Conservation (phyloP, 768 basidiomycete genomes). For the Saitozyma podzolica region DNA sequence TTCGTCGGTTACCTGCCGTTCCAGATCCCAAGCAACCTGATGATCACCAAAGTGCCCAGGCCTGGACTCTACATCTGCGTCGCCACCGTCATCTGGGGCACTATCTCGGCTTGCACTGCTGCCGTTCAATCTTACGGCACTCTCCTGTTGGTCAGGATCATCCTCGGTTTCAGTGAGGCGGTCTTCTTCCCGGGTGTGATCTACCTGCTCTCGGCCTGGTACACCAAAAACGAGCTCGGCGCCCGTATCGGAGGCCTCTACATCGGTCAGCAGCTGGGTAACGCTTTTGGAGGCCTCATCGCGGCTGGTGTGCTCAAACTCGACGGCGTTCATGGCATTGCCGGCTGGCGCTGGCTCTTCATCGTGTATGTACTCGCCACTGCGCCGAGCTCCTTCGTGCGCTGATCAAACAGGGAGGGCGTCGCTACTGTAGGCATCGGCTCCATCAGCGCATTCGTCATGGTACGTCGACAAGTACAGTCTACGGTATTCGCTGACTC, state of each 20-base stretch:
- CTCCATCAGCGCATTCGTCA: slow-evolving; percentile 9
- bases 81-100: slow-evolving; percentile 30
- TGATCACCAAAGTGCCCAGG: slow-evolving; percentile 32
- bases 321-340: slow-evolving; percentile 37
- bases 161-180: slow-evolving; percentile 32
- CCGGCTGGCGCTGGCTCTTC: slow-evolving; percentile 49
- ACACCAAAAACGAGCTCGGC: slow-evolving; percentile 37
- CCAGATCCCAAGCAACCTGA: slow-evolving; percentile 42
- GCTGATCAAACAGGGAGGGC: slow-evolving; percentile 13
- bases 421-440: slow-evolving; percentile 17
- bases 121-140: slow-evolving; percentile 27
- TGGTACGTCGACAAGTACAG: slow-evolving; percentile 1
- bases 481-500: neutral
- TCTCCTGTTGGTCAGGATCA: slow-evolving; percentile 24
- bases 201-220: slow-evolving; percentile 41
- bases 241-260: slow-evolving; percentile 37
- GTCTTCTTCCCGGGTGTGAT: slow-evolving; percentile 45
- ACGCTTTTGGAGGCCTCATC: slow-evolving; percentile 45
- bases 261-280: slow-evolving; percentile 43
- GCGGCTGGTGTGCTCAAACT: slow-evolving; percentile 38
- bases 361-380: slow-evolving; percentile 13
- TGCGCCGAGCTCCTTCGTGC: neutral
- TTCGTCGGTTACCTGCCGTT: slow-evolving; percentile 32
- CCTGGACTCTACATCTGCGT: slow-evolving; percentile 41
- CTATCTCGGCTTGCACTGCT: slow-evolving; percentile 29